phyloP scores from a whole-genome alignment of 164 flowering plant genomes.

The Akebia trifoliata region DNA sequence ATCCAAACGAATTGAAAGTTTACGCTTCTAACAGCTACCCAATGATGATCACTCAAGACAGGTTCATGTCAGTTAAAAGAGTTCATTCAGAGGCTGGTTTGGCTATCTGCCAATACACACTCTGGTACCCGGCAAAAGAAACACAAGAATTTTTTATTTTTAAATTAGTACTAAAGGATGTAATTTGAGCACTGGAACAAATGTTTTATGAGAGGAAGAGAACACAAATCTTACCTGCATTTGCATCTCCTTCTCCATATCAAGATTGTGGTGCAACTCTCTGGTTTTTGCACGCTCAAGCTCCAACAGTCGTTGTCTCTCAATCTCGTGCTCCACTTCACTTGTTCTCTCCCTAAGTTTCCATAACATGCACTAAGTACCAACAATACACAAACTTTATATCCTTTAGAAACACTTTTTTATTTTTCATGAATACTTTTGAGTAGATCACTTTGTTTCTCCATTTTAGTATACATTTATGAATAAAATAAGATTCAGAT shows the following conservation, averaged over 20 bases:
- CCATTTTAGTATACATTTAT: too few species aligned
- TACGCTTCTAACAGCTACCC: background rate
- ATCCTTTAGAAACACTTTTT: too few species aligned
- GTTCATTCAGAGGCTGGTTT: too few species aligned
- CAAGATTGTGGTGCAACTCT: conserved; percentile 79
- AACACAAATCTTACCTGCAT: conserved; percentile 49
- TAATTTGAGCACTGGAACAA: background rate
- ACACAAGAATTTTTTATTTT: background rate
- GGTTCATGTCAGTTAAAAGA: too few species aligned
- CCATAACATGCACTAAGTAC: conserved; percentile 7
- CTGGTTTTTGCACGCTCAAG: conserved; percentile 81
- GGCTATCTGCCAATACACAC: background rate
- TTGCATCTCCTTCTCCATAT: conserved; percentile 86
- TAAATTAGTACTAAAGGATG: background rate
- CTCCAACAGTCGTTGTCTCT: conserved; percentile 72
- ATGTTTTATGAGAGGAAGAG: background rate
- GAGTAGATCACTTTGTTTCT: too few species aligned
- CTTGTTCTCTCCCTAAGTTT: conserved; percentile 56
- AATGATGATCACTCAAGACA: background rate
- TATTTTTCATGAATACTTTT: too few species aligned
- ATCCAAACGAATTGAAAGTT: background rate
- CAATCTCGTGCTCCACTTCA: conserved; percentile 76
- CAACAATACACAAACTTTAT: background rate
- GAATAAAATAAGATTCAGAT: too few species aligned
- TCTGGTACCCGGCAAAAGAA: background rate